Conservation (phyloP, 306 rosid genomes). For the Leucaena leucocephala region DNA sequence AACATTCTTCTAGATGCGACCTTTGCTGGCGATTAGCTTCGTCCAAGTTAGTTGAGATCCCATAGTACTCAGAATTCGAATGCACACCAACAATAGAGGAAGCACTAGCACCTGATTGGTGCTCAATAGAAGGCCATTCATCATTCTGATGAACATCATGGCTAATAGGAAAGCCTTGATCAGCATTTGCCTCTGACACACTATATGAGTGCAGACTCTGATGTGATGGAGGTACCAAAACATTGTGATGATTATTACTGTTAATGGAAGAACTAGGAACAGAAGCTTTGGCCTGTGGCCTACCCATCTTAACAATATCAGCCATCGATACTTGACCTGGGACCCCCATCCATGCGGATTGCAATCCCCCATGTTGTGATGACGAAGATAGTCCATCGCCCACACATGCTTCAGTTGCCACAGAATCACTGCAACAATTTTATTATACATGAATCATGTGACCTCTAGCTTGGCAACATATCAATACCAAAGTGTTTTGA, state of each 20-base stretch:
- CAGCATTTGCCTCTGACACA: constrained; percentile 50
- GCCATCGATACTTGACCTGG: constrained; percentile 99
- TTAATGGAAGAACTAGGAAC: constrained; percentile 55
- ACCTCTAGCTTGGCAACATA: constrained; percentile 13
- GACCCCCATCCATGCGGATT: constrained; percentile 71
- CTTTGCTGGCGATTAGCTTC: constrained; percentile 51
- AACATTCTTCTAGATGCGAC: constrained; percentile 57
- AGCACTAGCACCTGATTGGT: constrained; percentile 52
- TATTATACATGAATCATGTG: constrained; percentile 26
- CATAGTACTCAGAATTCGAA: constrained; percentile 53
- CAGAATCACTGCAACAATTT: constrained; percentile 67
- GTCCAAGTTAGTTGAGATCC: constrained; percentile 54
- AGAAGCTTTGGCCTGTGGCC: constrained; percentile 70
- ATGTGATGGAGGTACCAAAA: constrained; percentile 48
- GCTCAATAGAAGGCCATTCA: constrained; percentile 93
- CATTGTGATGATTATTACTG: constrained; percentile 49
- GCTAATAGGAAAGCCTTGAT: constrained; percentile 45
- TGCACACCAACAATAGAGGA: constrained; percentile 59
- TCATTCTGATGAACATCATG: constrained; percentile 52
- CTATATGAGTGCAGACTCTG: constrained; percentile 55
- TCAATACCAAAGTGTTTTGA: not conserved
- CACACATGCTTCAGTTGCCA: constrained; percentile 40
- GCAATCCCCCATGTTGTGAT: constrained; percentile 73
- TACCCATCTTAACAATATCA: constrained; percentile 78
- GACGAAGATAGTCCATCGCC: constrained; percentile 64